These are phyloP conservation scores for Nicotiana noctiflora DNA, from an alignment of 257 asterid species.

Conservation along the genomic window DNA sequence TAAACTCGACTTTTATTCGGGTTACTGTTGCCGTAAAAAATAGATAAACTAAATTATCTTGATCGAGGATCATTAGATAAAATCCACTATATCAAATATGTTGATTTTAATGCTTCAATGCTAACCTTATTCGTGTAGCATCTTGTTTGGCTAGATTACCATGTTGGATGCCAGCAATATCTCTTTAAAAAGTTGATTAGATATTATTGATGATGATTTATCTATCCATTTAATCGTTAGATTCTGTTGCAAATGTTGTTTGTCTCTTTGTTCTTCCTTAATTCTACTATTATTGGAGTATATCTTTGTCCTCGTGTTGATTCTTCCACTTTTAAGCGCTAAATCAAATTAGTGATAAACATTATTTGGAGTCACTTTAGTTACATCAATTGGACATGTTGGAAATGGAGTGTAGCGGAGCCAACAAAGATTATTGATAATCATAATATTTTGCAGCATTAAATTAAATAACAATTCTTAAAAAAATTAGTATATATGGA, in stretches of 20 bases:
- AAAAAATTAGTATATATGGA: too few relatives aligned
- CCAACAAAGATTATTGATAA: background rate
- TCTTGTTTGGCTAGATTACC: background rate
- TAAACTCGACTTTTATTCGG: background rate
- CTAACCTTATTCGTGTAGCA: slow-evolving; percentile 4
- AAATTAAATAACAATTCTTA: too few relatives aligned
- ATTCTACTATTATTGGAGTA: background rate
- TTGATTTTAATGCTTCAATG: background rate
- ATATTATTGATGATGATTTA: slow-evolving; percentile 11
- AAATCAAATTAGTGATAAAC: slow-evolving; percentile 1
- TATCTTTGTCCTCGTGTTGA: background rate
- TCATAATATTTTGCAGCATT: background rate
- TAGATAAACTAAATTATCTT: background rate
- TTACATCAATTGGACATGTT: background rate
- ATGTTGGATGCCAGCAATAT: background rate
- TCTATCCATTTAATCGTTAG: background rate
- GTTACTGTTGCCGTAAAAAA: background rate
- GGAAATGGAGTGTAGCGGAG: background rate
- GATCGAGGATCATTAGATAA: background rate
- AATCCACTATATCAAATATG: background rate
- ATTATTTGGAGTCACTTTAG: background rate
- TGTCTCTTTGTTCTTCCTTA: slow-evolving; percentile 6
- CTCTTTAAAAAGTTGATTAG: background rate
- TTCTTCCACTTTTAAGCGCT: background rate
- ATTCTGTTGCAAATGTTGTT: slow-evolving; percentile 4